Percentiles rank a stretch among this genome's conserved stretches.
Evolutionary conservation across 257 asterid species (phyloP).

Genomic region (Capsicum baccatum): DNA sequence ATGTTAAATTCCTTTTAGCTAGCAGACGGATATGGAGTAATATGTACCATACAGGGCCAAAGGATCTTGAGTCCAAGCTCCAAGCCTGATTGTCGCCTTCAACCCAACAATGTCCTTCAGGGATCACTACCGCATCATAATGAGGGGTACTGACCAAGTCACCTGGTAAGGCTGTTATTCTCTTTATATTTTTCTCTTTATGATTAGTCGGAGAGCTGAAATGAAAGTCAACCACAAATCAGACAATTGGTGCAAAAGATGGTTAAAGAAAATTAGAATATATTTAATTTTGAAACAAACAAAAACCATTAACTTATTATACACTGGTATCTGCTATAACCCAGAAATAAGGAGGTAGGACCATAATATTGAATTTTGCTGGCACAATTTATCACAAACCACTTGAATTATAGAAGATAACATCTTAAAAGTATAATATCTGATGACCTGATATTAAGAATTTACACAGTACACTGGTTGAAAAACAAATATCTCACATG

Average conservation of each 20-base stretch:
- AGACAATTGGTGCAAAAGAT: not conserved
- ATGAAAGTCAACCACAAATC: not conserved
- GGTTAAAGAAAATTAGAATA: not conserved
- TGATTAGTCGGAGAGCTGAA: constrained; percentile 72
- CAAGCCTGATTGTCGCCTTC: no score
- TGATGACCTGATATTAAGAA: no score
- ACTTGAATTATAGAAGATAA: not conserved
- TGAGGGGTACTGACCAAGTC: constrained; percentile 61
- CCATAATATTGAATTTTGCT: not conserved
- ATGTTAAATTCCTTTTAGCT: no score
- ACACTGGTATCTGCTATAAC: not conserved
- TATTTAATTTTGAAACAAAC: not conserved
- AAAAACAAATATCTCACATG: no score
- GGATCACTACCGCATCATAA: constrained; percentile 37
- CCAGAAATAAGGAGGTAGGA: not conserved
- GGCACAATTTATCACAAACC: not conserved
- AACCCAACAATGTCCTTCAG: no score
- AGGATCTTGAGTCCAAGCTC: no score
- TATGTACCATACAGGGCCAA: no score
- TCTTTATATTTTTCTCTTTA: constrained; percentile 66
- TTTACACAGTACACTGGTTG: no score
- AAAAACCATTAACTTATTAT: not conserved
- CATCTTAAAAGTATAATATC: not conserved
- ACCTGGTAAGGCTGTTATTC: constrained; percentile 80
- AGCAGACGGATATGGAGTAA: no score